Evolutionary conservation across 495 filamentous ascomycete species (phyloP).

Genomic region (Massariosphaeria phaeospora): DNA sequence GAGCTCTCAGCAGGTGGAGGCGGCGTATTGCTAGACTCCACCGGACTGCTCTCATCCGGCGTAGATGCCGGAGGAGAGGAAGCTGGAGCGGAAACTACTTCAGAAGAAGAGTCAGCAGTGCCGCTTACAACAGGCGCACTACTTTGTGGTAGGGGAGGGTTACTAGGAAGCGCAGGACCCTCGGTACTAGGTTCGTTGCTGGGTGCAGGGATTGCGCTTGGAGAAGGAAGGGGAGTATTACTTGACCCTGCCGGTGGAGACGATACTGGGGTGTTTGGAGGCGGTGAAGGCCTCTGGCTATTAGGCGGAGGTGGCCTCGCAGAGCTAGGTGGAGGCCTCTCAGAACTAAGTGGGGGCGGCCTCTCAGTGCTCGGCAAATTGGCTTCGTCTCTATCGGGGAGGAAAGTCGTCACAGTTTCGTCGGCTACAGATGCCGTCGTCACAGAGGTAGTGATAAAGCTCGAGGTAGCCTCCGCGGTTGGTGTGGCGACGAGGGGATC

Average conservation of each 20-base stretch:
- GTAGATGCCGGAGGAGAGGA: background rate
- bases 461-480: background rate
- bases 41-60: background rate
- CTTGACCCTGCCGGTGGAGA: background rate
- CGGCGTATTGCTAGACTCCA: background rate
- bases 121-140: conserved; percentile 7
- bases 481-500: conserved; percentile 17
- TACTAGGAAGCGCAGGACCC: background rate
- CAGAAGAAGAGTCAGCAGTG: conserved; percentile 15
- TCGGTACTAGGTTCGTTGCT: background rate
- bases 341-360: background rate
- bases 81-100: conserved; percentile 4
- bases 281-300: background rate
- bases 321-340: background rate
- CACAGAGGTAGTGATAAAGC: background rate
- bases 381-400: background rate
- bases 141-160: background rate
- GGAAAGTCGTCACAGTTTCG: background rate
- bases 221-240: conserved; percentile 1
- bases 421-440: conserved; percentile 7
- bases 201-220: background rate
- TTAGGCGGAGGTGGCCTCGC: background rate
- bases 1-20: conserved; percentile 1
- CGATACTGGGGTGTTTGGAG: background rate
- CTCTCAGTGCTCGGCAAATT: background rate